Evolutionary conservation across 805 yeast genomes (phyloP).

Genomic region (Kodamaea neixiangensis): DNA sequence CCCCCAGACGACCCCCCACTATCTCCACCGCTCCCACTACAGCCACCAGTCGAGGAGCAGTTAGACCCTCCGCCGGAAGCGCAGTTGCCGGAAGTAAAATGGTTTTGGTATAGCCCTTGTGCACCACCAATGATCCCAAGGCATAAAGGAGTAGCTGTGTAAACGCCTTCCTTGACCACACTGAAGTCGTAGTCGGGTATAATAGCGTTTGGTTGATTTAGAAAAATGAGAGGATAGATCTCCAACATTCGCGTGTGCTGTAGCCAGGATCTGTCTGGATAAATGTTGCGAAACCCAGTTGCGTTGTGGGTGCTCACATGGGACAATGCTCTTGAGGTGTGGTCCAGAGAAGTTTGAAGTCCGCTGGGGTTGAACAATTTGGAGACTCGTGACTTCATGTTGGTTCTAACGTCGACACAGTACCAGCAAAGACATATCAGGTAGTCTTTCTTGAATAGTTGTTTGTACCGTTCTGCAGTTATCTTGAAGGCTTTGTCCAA

Average conservation of each 20-base stretch:
- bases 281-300: background rate
- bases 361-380: constrained; percentile 1
- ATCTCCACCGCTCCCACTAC: background rate
- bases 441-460: constrained; percentile 19
- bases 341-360: background rate
- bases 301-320: background rate
- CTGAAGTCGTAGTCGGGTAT: background rate
- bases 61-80: too few species aligned
- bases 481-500: constrained; percentile 18
- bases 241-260: background rate
- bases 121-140: background rate
- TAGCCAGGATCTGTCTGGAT: background rate
- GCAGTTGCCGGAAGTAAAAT: background rate
- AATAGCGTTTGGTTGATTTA: background rate
- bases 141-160: background rate
- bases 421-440: constrained; percentile 24
- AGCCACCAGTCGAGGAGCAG: background rate
- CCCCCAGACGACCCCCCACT: constrained; percentile 1
- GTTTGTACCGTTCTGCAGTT: constrained; percentile 19
- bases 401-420: constrained; percentile 8
- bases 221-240: background rate
- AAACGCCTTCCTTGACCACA: constrained; percentile 5
- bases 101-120: background rate
- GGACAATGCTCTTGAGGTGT: background rate
- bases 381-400: background rate